Evolutionary conservation across 129 eudicot genomes (phyloP).

Genomic region (Logfia minima): DNA sequence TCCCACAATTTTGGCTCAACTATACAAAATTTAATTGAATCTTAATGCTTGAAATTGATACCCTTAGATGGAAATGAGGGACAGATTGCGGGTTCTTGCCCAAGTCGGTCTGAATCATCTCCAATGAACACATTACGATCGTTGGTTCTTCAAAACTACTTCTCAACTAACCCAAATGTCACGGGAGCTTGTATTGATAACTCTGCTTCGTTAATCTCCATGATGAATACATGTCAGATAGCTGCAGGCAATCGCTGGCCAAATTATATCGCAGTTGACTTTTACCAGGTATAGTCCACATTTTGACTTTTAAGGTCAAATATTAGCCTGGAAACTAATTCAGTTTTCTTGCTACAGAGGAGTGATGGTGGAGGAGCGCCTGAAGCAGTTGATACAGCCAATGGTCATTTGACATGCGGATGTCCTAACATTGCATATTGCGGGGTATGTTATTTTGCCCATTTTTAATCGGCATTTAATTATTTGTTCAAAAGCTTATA

Average conservation of each 20-base stretch:
- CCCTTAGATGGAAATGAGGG: constrained; percentile 78
- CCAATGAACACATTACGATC: constrained; percentile 61
- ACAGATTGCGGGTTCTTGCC: constrained; percentile 67
- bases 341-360: constrained; percentile 46
- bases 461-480: too few relatives aligned
- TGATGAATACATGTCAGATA: constrained; percentile 72
- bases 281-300: constrained; percentile 53
- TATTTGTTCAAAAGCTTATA: background rate
- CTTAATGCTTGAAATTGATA: constrained; percentile 8
- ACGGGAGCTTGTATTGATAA: constrained; percentile 75
- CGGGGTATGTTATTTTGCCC: constrained; percentile 47
- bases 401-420: constrained; percentile 86
- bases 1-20: background rate
- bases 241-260: constrained; percentile 91
- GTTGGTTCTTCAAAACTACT: constrained; percentile 77
- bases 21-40: background rate
- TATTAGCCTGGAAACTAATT: background rate
- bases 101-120: constrained; percentile 77
- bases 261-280: constrained; percentile 89
- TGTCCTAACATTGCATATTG: constrained; percentile 85
- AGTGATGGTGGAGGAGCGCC: constrained; percentile 97
- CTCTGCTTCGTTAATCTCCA: constrained; percentile 58
- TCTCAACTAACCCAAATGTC: constrained; percentile 61
- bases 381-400: constrained; percentile 90
- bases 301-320: constrained; percentile 20